A percentile compares a stretch with the other conserved stretches of the same genome.
Evolutionary conservation across 176 grass and related monocot species (phyloP).

Genomic region (Thinopyrum elongatum): DNA sequence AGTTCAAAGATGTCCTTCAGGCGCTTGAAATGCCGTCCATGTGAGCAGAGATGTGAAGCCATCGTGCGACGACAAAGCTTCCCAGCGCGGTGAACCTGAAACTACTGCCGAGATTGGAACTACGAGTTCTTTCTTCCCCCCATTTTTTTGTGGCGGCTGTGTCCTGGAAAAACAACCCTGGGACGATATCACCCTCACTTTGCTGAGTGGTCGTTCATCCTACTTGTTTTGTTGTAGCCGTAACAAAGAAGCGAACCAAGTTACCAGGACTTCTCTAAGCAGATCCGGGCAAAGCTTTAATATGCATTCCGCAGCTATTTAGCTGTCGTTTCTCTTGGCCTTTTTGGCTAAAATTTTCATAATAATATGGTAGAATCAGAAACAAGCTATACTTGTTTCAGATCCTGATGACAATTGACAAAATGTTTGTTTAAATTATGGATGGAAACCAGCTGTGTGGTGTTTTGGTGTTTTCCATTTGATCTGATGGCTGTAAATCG

Average conservation of each 20-base stretch:
- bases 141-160: background rate
- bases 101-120: background rate
- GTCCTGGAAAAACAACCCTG: background rate
- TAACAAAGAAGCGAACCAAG: background rate
- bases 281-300: background rate
- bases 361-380: background rate
- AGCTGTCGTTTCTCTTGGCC: background rate
- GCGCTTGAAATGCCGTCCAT: conserved; percentile 86
- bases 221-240: background rate
- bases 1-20: conserved; percentile 81
- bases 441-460: background rate
- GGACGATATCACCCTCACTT: background rate
- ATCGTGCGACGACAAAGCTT: background rate
- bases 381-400: background rate
- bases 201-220: background rate
- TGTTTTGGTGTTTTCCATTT: background rate
- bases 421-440: background rate
- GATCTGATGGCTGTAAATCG: background rate
- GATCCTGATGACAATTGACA: background rate
- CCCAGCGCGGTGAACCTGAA: background rate
- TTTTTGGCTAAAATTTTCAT: background rate
- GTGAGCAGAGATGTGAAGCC: conserved; percentile 30
- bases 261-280: background rate
- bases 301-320: background rate
- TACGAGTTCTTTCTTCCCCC: background rate